Evolutionary conservation across 1,284 basidiomycete species (phyloP).

Genomic region (Coniferiporia sulphurascens): DNA sequence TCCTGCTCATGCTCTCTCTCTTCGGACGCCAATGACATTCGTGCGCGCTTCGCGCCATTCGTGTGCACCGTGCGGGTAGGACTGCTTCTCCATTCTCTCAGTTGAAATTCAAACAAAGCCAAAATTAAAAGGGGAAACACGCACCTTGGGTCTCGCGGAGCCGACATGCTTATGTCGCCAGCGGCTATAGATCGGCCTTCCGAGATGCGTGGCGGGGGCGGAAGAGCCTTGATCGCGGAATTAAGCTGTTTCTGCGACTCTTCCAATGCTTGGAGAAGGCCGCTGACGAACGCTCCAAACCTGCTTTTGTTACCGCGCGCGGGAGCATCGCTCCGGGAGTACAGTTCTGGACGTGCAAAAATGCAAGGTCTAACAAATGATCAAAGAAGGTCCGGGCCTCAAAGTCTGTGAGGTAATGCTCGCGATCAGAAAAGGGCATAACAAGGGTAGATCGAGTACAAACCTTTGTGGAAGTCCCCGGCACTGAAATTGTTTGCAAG

Average conservation of each 20-base stretch:
- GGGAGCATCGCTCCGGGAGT: constrained; percentile 8
- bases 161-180: background rate
- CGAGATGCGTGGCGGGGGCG: background rate
- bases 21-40: constrained; percentile 4
- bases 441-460: constrained; percentile 13
- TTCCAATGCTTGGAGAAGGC: background rate
- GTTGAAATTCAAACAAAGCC: background rate
- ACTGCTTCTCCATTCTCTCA: background rate
- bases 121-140: background rate
- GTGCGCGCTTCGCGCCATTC: constrained; percentile 6
- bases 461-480: constrained; percentile 4
- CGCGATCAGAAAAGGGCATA: background rate
- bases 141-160: constrained; percentile 4
- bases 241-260: constrained; percentile 2
- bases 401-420: constrained; percentile 18
- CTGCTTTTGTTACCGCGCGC: constrained; percentile 18
- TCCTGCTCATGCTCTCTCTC: background rate
- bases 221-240: background rate
- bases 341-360: constrained; percentile 15
- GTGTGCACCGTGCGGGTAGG: background rate
- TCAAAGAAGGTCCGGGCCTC: constrained; percentile 19
- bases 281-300: constrained; percentile 7
- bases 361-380: constrained; percentile 19
- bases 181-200: background rate
- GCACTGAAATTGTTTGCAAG: background rate